phyloP scores from a whole-genome alignment of 2,329 filamentous ascomycete genomes.

The Talaromyces sp. region DNA sequence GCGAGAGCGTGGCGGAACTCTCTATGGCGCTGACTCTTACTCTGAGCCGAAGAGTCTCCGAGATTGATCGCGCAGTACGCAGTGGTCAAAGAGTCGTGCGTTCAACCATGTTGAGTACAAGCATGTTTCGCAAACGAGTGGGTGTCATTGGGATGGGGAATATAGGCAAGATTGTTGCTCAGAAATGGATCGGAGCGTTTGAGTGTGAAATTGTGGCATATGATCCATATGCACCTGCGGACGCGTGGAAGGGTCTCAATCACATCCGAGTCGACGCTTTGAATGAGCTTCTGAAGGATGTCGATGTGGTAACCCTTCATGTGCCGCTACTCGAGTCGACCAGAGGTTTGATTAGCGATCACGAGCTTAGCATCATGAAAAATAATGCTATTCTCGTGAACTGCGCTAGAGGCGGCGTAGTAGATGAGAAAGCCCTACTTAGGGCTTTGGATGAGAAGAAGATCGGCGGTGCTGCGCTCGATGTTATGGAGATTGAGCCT shows the following conservation, averaged over 20 bases:
- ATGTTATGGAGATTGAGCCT: constrained; percentile 37
- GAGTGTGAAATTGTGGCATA: constrained; percentile 30
- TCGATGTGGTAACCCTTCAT: constrained; percentile 28
- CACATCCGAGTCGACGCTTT: constrained; percentile 22
- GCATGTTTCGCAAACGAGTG: constrained; percentile 32
- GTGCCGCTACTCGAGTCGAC: constrained; percentile 27
- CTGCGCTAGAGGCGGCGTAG: constrained; percentile 35
- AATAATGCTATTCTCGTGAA: constrained; percentile 36
- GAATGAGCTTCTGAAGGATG: background rate
- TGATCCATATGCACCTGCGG: constrained; percentile 29
- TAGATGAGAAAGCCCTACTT: constrained; percentile 33
- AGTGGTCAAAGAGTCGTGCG: constrained; percentile 25
- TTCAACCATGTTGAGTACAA: constrained; percentile 28
- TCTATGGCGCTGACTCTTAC: constrained; percentile 31
- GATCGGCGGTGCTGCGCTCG: constrained; percentile 37
- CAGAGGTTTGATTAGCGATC: constrained; percentile 28
- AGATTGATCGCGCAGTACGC: constrained; percentile 28
- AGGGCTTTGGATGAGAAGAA: constrained; percentile 27
- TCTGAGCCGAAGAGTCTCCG: constrained; percentile 29
- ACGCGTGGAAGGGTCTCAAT: constrained; percentile 27
- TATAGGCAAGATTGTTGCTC: constrained; percentile 34
- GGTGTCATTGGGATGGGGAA: constrained; percentile 41
- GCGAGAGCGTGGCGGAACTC: constrained; percentile 36
- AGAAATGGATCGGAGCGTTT: constrained; percentile 35
- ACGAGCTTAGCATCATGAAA: constrained; percentile 34